phyloP scores from a whole-genome alignment of 1,284 basidiomycete species.

The Pholiota adiposa region DNA sequence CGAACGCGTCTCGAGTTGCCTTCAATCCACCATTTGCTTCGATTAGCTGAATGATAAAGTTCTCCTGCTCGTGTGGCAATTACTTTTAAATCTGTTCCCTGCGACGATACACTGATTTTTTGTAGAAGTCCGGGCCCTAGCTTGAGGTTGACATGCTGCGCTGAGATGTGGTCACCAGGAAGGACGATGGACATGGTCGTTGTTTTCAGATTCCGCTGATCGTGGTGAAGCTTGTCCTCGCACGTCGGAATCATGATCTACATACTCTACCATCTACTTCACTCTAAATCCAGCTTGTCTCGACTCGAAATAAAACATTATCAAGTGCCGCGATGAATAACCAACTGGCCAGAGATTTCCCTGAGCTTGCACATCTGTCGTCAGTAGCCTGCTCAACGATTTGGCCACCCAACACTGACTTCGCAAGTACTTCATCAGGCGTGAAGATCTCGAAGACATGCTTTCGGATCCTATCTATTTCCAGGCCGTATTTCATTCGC shows the following conservation, averaged over 20 bases:
- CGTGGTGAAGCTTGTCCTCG: conserved; percentile 3
- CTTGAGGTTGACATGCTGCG: conserved; percentile 77
- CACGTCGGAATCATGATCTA: neutral
- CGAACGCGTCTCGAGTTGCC: conserved; percentile 74
- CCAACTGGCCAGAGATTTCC: conserved; percentile 65
- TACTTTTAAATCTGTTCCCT: conserved; percentile 41
- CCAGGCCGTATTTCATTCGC: conserved; percentile 83
- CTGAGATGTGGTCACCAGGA: conserved; percentile 70
- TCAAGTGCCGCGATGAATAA: conserved; percentile 46
- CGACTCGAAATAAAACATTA: too few species aligned
- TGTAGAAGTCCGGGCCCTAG: conserved; percentile 78
- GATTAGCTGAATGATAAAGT: conserved; percentile 70
- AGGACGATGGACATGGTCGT: conserved; percentile 59
- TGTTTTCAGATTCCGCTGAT: conserved; percentile 18
- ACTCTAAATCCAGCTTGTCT: too few species aligned
- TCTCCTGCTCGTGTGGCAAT: conserved; percentile 71
- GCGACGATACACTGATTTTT: conserved; percentile 30
- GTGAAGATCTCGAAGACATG: conserved; percentile 88
- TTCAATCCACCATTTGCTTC: conserved; percentile 83
- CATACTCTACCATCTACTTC: too few species aligned
- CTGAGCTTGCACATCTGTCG: conserved; percentile 73
- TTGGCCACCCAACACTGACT: neutral
- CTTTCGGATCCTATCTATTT: conserved; percentile 83
- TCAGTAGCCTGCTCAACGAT: conserved; percentile 36
- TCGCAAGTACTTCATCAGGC: conserved; percentile 44